phyloP scores from a whole-genome alignment of 1,284 basidiomycete genomes.

The Bjerkandera adusta region DNA sequence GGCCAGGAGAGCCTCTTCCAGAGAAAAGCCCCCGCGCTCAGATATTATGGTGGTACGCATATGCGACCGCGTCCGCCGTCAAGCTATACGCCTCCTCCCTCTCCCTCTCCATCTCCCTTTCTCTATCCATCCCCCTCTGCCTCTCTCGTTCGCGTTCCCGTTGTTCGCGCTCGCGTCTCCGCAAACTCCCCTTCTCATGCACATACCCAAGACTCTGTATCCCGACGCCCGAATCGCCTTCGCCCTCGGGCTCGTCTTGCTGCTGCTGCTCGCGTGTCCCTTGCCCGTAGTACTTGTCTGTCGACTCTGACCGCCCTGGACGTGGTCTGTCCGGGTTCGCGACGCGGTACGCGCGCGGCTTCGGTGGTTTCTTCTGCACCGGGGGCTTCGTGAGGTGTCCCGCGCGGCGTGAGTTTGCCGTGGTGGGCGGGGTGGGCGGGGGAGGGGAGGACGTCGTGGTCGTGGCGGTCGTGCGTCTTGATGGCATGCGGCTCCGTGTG shows the following conservation, averaged over 20 bases:
- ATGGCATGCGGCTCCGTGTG: not conserved
- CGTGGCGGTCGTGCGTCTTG: not conserved
- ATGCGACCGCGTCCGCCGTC: too few relatives aligned
- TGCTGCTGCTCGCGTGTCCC: not conserved
- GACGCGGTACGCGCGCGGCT: conserved; percentile 8
- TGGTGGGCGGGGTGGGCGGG: not conserved
- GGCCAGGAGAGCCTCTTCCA: too few relatives aligned
- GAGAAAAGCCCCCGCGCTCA: too few relatives aligned
- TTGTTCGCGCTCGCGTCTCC: too few relatives aligned
- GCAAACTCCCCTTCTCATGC: too few relatives aligned
- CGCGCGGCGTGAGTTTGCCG: conserved; percentile 1
- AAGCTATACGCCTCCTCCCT: too few relatives aligned
- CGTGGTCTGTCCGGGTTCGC: conserved; percentile 10
- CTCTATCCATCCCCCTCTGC: too few relatives aligned
- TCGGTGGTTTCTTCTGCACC: conserved; percentile 1
- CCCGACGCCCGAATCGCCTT: too few relatives aligned
- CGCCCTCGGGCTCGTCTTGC: not conserved
- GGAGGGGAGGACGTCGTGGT: not conserved
- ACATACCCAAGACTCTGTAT: too few relatives aligned
- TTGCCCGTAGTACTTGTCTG: conserved; percentile 11
- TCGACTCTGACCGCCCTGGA: not conserved
- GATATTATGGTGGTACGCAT: too few relatives aligned
- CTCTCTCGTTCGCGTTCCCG: too few relatives aligned
- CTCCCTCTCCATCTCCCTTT: too few relatives aligned
- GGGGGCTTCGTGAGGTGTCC: not conserved